phyloP scores from a whole-genome alignment of 495 filamentous ascomycete genomes.

The Trichoderma asperelloides region DNA sequence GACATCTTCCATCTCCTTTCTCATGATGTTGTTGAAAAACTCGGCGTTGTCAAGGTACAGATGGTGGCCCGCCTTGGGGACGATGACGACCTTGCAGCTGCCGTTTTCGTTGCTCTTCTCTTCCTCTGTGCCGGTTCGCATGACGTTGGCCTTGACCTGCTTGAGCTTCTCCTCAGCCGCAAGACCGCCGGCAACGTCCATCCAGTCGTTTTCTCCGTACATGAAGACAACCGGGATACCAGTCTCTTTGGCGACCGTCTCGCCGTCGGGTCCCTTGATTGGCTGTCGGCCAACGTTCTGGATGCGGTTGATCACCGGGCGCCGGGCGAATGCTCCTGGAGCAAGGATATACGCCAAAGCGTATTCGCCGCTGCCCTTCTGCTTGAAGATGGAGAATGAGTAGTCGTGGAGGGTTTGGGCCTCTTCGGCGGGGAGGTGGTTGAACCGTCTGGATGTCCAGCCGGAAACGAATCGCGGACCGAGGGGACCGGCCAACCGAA shows the following conservation, averaged over 20 bases:
- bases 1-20: conserved; percentile 62
- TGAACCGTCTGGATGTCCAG: conserved; percentile 89
- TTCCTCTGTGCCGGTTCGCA: conserved; percentile 52
- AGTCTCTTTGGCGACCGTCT: conserved; percentile 41
- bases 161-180: conserved; percentile 74
- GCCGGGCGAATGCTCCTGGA: conserved; percentile 84
- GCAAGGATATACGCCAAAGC: conserved; percentile 87
- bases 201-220: conserved; percentile 98
- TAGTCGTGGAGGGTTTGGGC: conserved; percentile 82
- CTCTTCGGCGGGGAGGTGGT: conserved; percentile 74
- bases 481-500: conserved; percentile 84
- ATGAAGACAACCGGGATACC: conserved; percentile 82
- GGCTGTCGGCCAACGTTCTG: conserved; percentile 71
- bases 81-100: conserved; percentile 73
- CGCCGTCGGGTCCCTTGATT: conserved; percentile 23
- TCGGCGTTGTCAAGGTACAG: conserved; percentile 84
- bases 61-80: conserved; percentile 82
- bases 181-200: conserved; percentile 83
- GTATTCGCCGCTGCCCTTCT: conserved; percentile 90
- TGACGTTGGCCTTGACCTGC: conserved; percentile 48
- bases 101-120: conserved; percentile 68
- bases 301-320: conserved; percentile 77
- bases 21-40: conserved; percentile 75
- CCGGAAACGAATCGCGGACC: conserved; percentile 88
- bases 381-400: conserved; percentile 87